Base-by-base conservation (phyloP, 805 yeast species). In the Candida maris region DNA sequence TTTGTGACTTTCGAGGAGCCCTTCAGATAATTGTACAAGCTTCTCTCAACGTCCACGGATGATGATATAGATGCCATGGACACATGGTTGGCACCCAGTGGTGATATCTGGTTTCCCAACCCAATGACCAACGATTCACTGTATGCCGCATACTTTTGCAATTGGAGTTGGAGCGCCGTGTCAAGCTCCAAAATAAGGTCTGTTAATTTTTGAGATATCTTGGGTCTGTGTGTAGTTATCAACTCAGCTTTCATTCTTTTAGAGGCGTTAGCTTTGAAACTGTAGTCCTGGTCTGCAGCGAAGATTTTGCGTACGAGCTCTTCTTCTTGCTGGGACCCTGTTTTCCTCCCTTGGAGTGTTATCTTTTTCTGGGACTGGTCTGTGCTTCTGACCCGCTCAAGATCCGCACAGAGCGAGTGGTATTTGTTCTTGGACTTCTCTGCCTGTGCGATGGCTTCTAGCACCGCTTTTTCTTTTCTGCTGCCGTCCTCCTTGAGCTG, bases 251-350 rank as follows among this genome's bases (percentile, higher is more conserved):
- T 82, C 48, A 79, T 59, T 30, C 83, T 76, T 47, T 83, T 81
- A 20, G 93, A 84, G 2, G 76, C 64, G 27, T 79, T 73, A 4
- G 88, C 95, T 52, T 76, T 83, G 51, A 75, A 77, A 57, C 81
- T 79, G 64, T 87, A 93, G 45, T 93, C 98, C 36, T 75, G 72
- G 59, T 93, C 97, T 0, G 97, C 94, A 37, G 68, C 62, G 46
- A 82, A 85, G 31, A 93, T 85, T 55, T 91, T 89, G 37, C 80
- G 66, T 42, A 74, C 78, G 14, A 91, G 67, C 33, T 89, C 96
- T 55, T 91, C 97, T 56, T 93, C 97, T 56, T 81, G 85, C 62
- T 91, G 97, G 35, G 81, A 82, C 1, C 84, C 78, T 0, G 88
- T 79, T 47, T 81, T 82, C 27, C 85, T 75, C 41, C 84, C 82